Percentiles rank a stretch among this genome's conserved stretches.
Evolutionary conservation across 768 basidiomycete species (phyloP).

Genomic region (Phylloporus arenicola): DNA sequence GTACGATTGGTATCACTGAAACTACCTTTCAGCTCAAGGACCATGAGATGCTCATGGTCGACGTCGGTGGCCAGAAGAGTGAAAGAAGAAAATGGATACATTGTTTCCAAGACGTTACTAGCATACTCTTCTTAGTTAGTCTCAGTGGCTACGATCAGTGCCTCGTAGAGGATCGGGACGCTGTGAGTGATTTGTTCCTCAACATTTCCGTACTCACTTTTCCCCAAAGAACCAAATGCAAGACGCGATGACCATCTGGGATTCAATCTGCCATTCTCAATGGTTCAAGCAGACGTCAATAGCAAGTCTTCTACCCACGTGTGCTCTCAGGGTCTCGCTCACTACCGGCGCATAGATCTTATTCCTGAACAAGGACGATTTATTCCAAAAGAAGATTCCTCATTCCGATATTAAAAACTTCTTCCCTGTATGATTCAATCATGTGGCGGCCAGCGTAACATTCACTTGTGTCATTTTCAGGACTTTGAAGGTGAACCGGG

Average conservation of each 20-base stretch:
- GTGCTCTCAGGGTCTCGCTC: not conserved
- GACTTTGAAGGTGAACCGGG: slow-evolving; percentile 79
- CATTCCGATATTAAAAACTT: slow-evolving; percentile 82
- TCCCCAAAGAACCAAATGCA: slow-evolving; percentile 88
- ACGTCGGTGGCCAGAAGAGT: slow-evolving; percentile 91
- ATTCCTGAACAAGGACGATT: slow-evolving; percentile 92
- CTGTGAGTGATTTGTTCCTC: slow-evolving; percentile 45
- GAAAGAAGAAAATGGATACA: slow-evolving; percentile 93
- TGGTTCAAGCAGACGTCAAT: slow-evolving; percentile 96
- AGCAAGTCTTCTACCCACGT: slow-evolving; percentile 40
- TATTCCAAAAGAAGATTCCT: slow-evolving; percentile 80
- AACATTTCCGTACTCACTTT: slow-evolving; percentile 2
- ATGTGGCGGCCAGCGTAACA: not conserved
- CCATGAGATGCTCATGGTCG: slow-evolving; percentile 88
- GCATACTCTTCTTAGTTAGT: slow-evolving; percentile 87
- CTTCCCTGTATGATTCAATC: slow-evolving; percentile 63
- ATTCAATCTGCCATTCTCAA: slow-evolving; percentile 95
- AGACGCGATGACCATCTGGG: slow-evolving; percentile 98
- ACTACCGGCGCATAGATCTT: slow-evolving; percentile 54
- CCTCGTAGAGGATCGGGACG: slow-evolving; percentile 87
- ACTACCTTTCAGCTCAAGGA: slow-evolving; percentile 76
- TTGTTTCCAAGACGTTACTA: slow-evolving; percentile 92
- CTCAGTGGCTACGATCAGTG: slow-evolving; percentile 93
- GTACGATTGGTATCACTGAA: slow-evolving; percentile 89
- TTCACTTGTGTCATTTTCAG: slow-evolving; percentile 33